A percentile compares a stretch with the other conserved stretches of the same genome.
Conservation (phyloP, 2,329 filamentous ascomycete species). For the Lachnellula subtilissima region DNA sequence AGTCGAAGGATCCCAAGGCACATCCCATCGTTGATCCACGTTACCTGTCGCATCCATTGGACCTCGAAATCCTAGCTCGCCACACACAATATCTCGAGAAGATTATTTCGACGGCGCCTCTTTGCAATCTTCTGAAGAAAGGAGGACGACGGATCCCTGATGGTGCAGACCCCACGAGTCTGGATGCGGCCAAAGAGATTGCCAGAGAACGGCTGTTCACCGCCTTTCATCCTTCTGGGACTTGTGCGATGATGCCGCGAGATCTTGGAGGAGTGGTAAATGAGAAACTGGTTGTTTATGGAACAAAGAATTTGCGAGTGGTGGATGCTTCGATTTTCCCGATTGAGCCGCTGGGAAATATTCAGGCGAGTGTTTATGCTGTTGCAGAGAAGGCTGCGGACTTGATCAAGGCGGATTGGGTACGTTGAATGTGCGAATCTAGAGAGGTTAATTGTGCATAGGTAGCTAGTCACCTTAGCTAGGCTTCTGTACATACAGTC, state of each 20-base stretch:
- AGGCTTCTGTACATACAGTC: too few relatives aligned
- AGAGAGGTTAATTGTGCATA: too few relatives aligned
- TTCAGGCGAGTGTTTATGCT: background rate
- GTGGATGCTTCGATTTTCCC: slow-evolving; percentile 57
- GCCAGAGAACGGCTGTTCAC: slow-evolving; percentile 48
- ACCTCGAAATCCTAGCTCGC: slow-evolving; percentile 24
- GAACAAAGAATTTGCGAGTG: slow-evolving; percentile 50
- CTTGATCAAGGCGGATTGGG: background rate
- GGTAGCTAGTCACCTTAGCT: too few relatives aligned
- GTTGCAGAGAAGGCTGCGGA: background rate
- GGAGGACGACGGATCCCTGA: slow-evolving; percentile 36
- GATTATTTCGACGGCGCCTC: slow-evolving; percentile 18
- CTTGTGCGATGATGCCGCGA: slow-evolving; percentile 49
- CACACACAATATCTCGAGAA: slow-evolving; percentile 14
- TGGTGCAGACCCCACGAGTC: slow-evolving; percentile 31
- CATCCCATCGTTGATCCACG: slow-evolving; percentile 38
- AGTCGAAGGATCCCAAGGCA: slow-evolving; percentile 31
- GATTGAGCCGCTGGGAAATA: slow-evolving; percentile 32
- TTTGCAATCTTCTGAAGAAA: slow-evolving; percentile 33
- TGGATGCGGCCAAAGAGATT: slow-evolving; percentile 42
- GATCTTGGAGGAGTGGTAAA: slow-evolving; percentile 53
- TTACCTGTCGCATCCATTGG: slow-evolving; percentile 40
- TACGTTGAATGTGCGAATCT: too few relatives aligned
- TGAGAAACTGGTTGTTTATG: slow-evolving; percentile 49
- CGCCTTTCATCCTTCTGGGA: slow-evolving; percentile 45